A percentile compares a stretch with the other conserved stretches of the same genome.
Conservation (phyloP, 495 filamentous ascomycete genomes). For the Talaromyces proteolyticus region DNA sequence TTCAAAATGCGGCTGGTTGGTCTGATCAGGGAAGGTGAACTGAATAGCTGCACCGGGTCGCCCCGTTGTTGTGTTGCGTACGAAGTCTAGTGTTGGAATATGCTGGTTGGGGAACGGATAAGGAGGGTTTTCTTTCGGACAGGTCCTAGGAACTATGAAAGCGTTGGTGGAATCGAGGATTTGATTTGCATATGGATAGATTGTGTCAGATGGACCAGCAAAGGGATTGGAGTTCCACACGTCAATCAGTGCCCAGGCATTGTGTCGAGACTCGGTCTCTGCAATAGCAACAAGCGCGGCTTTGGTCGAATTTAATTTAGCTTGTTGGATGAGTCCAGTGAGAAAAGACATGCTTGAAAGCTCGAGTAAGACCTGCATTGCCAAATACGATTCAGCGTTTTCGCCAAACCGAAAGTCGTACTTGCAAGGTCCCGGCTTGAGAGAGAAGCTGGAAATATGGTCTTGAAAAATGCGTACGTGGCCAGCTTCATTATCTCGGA, state of each 20-base stretch:
- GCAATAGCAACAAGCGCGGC: slow-evolving; percentile 43
- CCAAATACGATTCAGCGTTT: slow-evolving; percentile 32
- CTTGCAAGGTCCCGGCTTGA: slow-evolving; percentile 47
- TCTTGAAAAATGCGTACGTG: slow-evolving; percentile 51
- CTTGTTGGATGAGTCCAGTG: slow-evolving; percentile 40
- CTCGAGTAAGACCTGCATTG: slow-evolving; percentile 41
- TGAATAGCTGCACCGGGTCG: slow-evolving; percentile 35
- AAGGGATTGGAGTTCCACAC: slow-evolving; percentile 45
- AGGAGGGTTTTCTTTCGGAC: slow-evolving; percentile 39
- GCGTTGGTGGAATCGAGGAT: slow-evolving; percentile 44
- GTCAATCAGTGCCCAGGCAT: slow-evolving; percentile 45
- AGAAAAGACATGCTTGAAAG: slow-evolving; percentile 50
- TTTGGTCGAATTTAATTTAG: slow-evolving; percentile 26
- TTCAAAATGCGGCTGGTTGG: slow-evolving; percentile 34
- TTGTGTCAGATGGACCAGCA: slow-evolving; percentile 41
- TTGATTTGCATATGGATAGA: slow-evolving; percentile 49
- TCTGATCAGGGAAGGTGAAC: slow-evolving; percentile 29
- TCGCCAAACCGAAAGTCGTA: slow-evolving; percentile 35
- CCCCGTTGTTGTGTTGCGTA: slow-evolving; percentile 25
- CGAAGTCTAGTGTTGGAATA: slow-evolving; percentile 33
- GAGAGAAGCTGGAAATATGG: slow-evolving; percentile 41
- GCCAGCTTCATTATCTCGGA: slow-evolving; percentile 52
- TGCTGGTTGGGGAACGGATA: slow-evolving; percentile 41
- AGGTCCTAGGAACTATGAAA: slow-evolving; percentile 43
- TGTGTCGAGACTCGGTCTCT: slow-evolving; percentile 42